phyloP scores from a whole-genome alignment of 345 rosid species.

The Aethionema arabicum region DNA sequence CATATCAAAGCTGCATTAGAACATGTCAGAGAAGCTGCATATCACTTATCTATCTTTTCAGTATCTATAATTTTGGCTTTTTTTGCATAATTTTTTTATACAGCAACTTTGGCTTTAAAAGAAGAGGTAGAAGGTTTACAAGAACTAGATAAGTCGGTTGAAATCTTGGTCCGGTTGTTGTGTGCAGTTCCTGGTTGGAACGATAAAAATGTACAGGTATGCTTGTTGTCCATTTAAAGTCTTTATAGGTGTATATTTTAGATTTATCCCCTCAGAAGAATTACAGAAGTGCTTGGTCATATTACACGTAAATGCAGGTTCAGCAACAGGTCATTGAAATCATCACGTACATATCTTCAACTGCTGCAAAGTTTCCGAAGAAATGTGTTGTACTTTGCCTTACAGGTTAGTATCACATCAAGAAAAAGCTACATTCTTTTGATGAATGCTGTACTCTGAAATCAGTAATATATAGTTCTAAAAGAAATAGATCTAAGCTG shows the following conservation, averaged over 20 bases:
- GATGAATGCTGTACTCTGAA: conserved; percentile 15
- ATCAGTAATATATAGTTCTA: background rate
- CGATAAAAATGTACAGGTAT: conserved; percentile 98
- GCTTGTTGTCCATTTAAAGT: conserved; percentile 15
- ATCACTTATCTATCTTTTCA: background rate
- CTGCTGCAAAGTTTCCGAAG: conserved; percentile 79
- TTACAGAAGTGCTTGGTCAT: conserved; percentile 12
- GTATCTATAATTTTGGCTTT: conserved; percentile 10
- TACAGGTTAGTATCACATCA: conserved; percentile 56
- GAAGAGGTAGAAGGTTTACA: conserved; percentile 72
- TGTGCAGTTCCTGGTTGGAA: conserved; percentile 99
- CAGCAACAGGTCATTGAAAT: conserved; percentile 97
- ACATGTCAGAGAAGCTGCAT: conserved; percentile 12
- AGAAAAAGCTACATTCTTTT: conserved; percentile 13
- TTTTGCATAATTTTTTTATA: conserved; percentile 31
- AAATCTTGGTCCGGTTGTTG: conserved; percentile 79
- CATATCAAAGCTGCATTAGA: conserved; percentile 20
- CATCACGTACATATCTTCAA: conserved; percentile 64
- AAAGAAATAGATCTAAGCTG: conserved; percentile 8
- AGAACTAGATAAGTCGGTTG: conserved; percentile 70
- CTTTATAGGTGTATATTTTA: conserved; percentile 16
- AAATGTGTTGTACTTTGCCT: conserved; percentile 96
- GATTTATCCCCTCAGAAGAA: background rate
- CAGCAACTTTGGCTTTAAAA: conserved; percentile 81
- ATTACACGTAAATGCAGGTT: conserved; percentile 60